Percentiles rank a stretch among this genome's conserved stretches.
These are phyloP conservation scores for Acacia acuminata DNA, from an alignment of 306 rosid species.

Conservation along the genomic window DNA sequence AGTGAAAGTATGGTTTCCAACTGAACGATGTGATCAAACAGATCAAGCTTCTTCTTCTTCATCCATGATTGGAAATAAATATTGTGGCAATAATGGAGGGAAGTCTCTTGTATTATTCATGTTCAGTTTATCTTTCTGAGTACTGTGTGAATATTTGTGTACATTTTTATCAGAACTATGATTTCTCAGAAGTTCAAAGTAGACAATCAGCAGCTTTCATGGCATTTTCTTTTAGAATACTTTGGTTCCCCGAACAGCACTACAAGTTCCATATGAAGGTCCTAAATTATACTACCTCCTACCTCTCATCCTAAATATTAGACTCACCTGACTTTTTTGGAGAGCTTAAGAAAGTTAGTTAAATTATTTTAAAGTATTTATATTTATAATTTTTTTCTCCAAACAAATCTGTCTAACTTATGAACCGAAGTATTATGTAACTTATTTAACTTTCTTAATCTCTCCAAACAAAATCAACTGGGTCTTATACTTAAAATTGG, in stretches of 20 bases:
- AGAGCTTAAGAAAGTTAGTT: no score
- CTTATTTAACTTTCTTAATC: no score
- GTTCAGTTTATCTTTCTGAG: slow-evolving; percentile 14
- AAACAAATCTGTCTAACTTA: no score
- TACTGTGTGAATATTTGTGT: slow-evolving; percentile 22
- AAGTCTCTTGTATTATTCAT: slow-evolving; percentile 18
- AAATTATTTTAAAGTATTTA: no score
- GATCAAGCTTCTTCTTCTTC: not conserved
- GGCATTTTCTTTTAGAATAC: not conserved
- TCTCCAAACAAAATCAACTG: no score
- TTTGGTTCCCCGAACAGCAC: no score
- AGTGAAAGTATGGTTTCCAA: slow-evolving; percentile 98
- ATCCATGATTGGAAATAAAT: slow-evolving; percentile 20
- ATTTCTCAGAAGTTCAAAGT: not conserved
- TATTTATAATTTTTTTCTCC: no score
- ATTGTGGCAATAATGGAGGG: not conserved
- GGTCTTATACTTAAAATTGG: fast-evolving
- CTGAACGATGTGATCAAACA: slow-evolving; percentile 33
- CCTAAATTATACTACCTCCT: no score
- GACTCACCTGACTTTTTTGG: no score
- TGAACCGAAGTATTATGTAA: no score
- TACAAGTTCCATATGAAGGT: no score
- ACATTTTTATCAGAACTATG: not conserved
- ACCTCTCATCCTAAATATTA: no score
- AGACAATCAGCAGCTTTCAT: not conserved